A percentile compares a stretch with the other conserved stretches of the same genome.
These are phyloP conservation scores for Podaxis sp. DNA, from an alignment of 768 basidiomycete genomes.

Conservation along the genomic window DNA sequence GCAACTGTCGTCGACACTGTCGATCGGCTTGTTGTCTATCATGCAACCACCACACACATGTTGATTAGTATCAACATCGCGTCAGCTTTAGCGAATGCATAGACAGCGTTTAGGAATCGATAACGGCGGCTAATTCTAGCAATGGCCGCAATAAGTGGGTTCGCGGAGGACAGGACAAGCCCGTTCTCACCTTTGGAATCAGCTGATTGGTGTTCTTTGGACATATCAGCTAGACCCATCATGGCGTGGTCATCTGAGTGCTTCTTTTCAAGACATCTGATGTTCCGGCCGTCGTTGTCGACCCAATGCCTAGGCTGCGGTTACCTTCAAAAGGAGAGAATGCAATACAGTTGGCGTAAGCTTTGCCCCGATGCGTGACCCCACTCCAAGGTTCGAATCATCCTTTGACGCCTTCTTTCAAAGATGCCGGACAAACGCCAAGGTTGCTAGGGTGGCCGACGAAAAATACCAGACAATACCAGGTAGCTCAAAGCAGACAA, in stretches of 20 bases:
- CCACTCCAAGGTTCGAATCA: neutral
- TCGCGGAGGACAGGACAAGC: neutral
- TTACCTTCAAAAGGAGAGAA: neutral
- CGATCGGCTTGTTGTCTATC: neutral
- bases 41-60: neutral
- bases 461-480: too few species aligned
- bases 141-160: neutral
- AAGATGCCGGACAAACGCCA: neutral
- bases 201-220: conserved; percentile 1
- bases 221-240: neutral
- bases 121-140: neutral
- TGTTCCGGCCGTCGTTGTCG: neutral
- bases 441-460: too few species aligned
- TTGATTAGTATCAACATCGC: neutral
- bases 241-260: conserved; percentile 4
- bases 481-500: neutral
- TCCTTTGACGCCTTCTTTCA: neutral
- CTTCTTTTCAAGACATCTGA: neutral
- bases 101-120: neutral
- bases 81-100: neutral
- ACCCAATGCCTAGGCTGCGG: neutral
- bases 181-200: neutral
- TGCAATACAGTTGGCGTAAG: neutral
- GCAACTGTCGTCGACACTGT: neutral
- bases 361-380: neutral